phyloP scores from a whole-genome alignment of 345 rosid species.

The Boechera retrofracta region DNA sequence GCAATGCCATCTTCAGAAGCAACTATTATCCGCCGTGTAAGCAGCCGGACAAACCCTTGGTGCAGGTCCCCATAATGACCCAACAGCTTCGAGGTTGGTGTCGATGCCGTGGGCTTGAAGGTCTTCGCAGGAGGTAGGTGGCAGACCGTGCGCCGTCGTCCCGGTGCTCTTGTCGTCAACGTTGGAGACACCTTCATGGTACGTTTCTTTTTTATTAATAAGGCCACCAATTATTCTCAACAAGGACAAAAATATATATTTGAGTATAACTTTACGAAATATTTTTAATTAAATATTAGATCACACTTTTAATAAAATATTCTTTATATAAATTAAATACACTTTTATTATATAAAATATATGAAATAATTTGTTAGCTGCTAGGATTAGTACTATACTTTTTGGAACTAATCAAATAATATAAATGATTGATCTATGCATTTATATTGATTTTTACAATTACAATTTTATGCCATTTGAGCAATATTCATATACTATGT shows the following conservation, averaged over 20 bases:
- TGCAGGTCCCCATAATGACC: conserved; percentile 55
- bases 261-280: background rate
- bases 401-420: background rate
- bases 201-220: conserved; percentile 23
- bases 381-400: background rate
- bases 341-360: background rate
- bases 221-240: background rate
- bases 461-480: too few relatives aligned
- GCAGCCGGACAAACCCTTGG: conserved; percentile 53
- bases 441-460: background rate
- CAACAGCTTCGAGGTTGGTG: background rate
- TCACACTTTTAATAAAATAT: too few relatives aligned
- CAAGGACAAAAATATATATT: background rate
- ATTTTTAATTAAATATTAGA: too few relatives aligned
- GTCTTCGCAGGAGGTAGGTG: conserved; percentile 49
- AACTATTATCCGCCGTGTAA: conserved; percentile 60
- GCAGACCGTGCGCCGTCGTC: conserved; percentile 51
- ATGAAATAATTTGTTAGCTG: background rate
- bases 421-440: background rate
- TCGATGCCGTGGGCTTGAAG: conserved; percentile 49
- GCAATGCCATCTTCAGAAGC: conserved; percentile 52
- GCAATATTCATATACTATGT: too few relatives aligned
- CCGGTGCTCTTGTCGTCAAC: conserved; percentile 59
- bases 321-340: background rate
- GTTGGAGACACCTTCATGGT: conserved; percentile 68